Conservation (phyloP, 345 rosid genomes). For the Syzygium jambos region DNA sequence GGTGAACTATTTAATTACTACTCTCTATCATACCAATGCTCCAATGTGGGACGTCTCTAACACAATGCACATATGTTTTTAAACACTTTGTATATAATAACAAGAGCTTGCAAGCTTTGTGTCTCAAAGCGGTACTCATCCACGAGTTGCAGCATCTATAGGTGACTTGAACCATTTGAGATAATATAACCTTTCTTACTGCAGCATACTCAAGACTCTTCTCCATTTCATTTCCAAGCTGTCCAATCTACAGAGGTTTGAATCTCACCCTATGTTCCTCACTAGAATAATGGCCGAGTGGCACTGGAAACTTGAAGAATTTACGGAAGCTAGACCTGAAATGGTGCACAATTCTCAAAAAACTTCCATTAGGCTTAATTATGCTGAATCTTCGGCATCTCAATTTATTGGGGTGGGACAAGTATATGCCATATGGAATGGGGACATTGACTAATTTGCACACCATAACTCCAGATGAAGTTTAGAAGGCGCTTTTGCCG, state of each 20-base stretch:
- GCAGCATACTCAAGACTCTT: not conserved
- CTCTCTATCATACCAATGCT: no score
- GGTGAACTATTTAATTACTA: no score
- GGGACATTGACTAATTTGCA: not conserved
- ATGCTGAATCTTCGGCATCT: not conserved
- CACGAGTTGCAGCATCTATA: not conserved
- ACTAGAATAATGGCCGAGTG: not conserved
- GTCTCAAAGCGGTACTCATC: not conserved
- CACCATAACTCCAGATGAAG: no score
- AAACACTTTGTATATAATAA: not conserved
- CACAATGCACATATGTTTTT: no score
- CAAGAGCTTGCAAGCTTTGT: not conserved
- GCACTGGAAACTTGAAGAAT: no score
- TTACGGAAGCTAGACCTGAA: no score
- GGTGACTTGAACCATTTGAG: not conserved
- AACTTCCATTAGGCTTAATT: not conserved
- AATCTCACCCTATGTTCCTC: not conserved
- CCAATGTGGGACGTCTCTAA: no score
- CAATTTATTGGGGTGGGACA: not conserved
- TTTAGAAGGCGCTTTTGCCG: no score
- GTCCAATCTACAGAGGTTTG: not conserved
- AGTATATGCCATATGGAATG: not conserved
- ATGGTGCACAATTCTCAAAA: not conserved
- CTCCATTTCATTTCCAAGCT: not conserved
- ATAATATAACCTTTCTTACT: not conserved